Percentiles rank a stretch among this genome's conserved stretches.
These are phyloP conservation scores for Arthrobotrys pseudoclavata DNA, from an alignment of 2,329 filamentous ascomycete species.

Conservation along the genomic window DNA sequence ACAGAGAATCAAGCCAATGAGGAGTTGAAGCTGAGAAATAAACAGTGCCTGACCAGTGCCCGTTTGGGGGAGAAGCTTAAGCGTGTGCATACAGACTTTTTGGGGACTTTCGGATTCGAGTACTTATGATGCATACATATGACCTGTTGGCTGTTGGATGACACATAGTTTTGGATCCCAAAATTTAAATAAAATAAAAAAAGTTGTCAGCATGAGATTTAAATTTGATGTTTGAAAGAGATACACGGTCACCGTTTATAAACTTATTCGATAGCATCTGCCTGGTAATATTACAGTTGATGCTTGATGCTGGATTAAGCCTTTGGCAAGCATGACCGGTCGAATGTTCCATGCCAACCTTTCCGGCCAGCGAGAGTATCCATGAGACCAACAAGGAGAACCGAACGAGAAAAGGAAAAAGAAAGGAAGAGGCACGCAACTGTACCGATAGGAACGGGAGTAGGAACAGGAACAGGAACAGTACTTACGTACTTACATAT, in stretches of 20 bases:
- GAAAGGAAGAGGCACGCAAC: not conserved
- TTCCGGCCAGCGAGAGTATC: constrained; percentile 32
- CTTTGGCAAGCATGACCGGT: not conserved
- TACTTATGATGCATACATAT: not conserved
- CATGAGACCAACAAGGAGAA: constrained; percentile 34
- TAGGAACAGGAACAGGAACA: constrained; percentile 34
- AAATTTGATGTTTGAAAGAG: too few species aligned
- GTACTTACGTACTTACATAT: constrained; percentile 20
- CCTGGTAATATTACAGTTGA: too few species aligned
- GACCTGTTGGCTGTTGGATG: not conserved
- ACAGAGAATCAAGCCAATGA: constrained; percentile 17
- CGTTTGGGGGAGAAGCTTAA: not conserved
- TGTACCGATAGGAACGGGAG: constrained; percentile 28
- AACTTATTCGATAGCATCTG: too few species aligned
- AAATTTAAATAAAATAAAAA: too few species aligned
- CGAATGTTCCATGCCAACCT: constrained; percentile 22
- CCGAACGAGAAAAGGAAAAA: constrained; percentile 24
- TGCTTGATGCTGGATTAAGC: too few species aligned
- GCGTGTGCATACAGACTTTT: not conserved
- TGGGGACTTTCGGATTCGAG: constrained; percentile 1
- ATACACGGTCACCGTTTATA: too few species aligned
- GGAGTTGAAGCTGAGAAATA: not conserved
- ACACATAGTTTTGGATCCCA: not conserved
- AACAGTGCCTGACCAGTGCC: not conserved
- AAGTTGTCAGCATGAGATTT: too few species aligned